Evolutionary conservation across 768 basidiomycete species (phyloP), one percentile per base, ranked within the genome.

Genomic region (Pleurotus citrinopileatus): DNA sequence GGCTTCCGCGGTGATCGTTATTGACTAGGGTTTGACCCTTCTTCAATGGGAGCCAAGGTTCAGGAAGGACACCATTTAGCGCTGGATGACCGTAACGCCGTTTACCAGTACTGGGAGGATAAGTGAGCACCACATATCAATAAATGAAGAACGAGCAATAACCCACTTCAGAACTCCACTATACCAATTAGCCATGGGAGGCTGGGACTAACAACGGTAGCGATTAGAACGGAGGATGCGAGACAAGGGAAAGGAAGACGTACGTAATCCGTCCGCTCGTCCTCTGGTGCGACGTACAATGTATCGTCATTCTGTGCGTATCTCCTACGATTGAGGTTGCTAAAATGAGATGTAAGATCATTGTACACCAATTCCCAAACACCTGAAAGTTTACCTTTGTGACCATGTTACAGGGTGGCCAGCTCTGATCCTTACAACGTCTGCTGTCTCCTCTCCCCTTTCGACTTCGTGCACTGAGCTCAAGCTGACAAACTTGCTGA

Each of bases 131-230:
- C 34, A 28, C 40, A 37, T 23, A n/a, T 55, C 3, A 62, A 42
- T 19, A 9, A 13, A 9, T 12, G 27, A 7, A 45, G 20, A 54
- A 15, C 42, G 40, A 10, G 37, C 2, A 20, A 28, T 48, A 44
- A 61, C 75, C 60, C 66, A 92, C 91, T 96, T 96, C 12, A 98
- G 75, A 19, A 98, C 92, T 0, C 96, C 96, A 40, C 79, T 80
- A 67, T 93, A 98, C 85, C 92, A 95, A 61, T 92, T 92, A 12
- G 89, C 87, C 91, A 98, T 94, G 0, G 96, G 96, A 0, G 96
- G 95, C 68, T 98, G 96, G 0, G 92, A 94, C 89, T 94, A 61
- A 2, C 44, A 47, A n/a, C n/a, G 38, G 57, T 60, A 46, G 55
- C 55, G 27, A 47, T 61, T 38, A 59, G 52, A 17, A 43, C 36